A percentile compares a stretch with the other conserved stretches of the same genome.
Evolutionary conservation across 768 basidiomycete genomes (phyloP).

Genomic region (Flagelloscypha sp.): DNA sequence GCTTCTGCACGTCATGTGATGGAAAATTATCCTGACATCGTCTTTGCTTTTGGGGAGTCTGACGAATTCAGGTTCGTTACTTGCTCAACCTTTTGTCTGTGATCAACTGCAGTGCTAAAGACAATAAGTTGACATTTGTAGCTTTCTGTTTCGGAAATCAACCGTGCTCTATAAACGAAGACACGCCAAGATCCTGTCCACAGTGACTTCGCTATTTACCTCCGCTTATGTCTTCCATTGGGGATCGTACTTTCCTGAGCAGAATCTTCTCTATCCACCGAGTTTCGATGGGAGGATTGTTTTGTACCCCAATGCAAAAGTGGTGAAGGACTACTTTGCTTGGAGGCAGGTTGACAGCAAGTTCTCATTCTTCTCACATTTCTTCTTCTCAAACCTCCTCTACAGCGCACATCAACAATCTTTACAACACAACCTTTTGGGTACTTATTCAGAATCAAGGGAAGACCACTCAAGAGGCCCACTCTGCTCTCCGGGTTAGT

Average conservation of each 20-base stretch:
- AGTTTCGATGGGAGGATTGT: constrained; percentile 89
- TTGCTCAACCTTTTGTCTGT: constrained; percentile 1
- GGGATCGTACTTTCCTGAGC: constrained; percentile 69
- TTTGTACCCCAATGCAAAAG: constrained; percentile 63
- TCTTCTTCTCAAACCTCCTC: constrained; percentile 6
- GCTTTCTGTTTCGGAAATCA: constrained; percentile 77
- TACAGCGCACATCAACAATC: constrained; percentile 92
- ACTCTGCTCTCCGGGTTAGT: constrained; percentile 65
- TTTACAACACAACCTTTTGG: constrained; percentile 97
- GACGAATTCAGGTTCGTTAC: constrained; percentile 82
- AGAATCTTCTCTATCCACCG: constrained; percentile 70
- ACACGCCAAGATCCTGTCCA: constrained; percentile 77
- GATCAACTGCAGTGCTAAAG: constrained; percentile 3
- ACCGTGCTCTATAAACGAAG: constrained; percentile 81
- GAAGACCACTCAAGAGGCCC: constrained; percentile 70
- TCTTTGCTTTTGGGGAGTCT: constrained; percentile 90
- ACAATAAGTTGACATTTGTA: constrained; percentile 25
- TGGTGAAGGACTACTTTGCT: constrained; percentile 85
- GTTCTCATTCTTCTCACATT: constrained; percentile 18
- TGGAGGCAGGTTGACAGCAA: constrained; percentile 96
- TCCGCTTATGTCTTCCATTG: constrained; percentile 86
- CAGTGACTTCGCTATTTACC: constrained; percentile 81
- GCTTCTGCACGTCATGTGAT: constrained; percentile 76
- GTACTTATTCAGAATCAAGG: constrained; percentile 82
- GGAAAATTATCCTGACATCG: constrained; percentile 74